Conservation (phyloP, 345 rosid species). For the Rhizophora apiculata region DNA sequence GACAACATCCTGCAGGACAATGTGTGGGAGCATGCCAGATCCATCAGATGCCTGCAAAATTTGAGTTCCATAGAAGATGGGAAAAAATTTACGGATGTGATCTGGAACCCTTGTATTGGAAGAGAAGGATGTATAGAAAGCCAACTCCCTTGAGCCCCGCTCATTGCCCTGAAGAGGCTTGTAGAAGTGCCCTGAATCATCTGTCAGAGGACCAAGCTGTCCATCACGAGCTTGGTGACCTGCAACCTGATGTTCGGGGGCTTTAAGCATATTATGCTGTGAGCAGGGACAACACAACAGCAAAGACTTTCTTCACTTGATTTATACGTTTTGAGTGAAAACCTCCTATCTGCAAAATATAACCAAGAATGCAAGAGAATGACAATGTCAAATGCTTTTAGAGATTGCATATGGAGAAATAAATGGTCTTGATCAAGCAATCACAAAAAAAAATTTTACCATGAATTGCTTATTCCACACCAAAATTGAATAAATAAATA, state of each 20-base stretch:
- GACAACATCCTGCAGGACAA: conserved; percentile 64
- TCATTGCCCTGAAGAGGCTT: conserved; percentile 75
- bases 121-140: conserved; percentile 67
- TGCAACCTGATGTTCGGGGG: conserved; percentile 95
- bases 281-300: neutral
- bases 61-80: conserved; percentile 64
- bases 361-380: neutral
- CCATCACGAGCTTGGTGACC: conserved; percentile 73
- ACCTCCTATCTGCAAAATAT: neutral
- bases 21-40: conserved; percentile 54
- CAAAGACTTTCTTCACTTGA: neutral
- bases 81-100: conserved; percentile 66
- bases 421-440: too few relatives aligned
- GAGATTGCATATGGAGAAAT: neutral
- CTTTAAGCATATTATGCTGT: conserved; percentile 66
- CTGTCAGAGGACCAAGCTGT: conserved; percentile 71
- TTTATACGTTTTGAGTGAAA: neutral
- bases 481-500: too few relatives aligned
- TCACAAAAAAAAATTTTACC: too few relatives aligned
- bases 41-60: conserved; percentile 77
- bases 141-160: conserved; percentile 67
- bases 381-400: neutral
- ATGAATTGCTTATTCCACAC: too few relatives aligned
- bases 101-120: conserved; percentile 56
- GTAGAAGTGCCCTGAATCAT: conserved; percentile 79